These are phyloP conservation scores for Pseudonitzschia multiseries DNA, from an alignment of 108 stramenopile genomes.

Conservation along the genomic window DNA sequence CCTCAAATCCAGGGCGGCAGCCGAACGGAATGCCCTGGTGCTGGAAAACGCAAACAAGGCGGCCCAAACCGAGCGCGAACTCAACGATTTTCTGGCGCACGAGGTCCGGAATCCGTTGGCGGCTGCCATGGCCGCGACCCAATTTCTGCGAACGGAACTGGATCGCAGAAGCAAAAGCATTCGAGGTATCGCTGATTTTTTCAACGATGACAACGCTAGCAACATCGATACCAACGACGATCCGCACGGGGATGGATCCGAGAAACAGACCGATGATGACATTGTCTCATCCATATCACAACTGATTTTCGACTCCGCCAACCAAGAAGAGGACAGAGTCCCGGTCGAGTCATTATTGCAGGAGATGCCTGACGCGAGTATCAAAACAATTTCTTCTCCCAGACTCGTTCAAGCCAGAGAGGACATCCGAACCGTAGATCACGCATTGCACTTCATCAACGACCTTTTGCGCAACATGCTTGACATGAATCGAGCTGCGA, in stretches of 20 bases:
- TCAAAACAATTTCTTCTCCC: neutral
- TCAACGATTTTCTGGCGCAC: conserved; percentile 58
- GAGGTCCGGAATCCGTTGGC: conserved; percentile 57
- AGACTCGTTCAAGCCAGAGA: conserved; percentile 24
- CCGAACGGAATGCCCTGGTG: conserved; percentile 48
- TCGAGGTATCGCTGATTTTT: neutral
- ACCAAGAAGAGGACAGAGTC: too few relatives aligned
- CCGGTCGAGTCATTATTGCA: neutral
- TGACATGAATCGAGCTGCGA: conserved; percentile 55
- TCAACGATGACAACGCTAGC: neutral
- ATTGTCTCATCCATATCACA: too few relatives aligned
- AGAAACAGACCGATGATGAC: neutral
- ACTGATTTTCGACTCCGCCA: too few relatives aligned
- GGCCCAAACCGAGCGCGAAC: conserved; percentile 47
- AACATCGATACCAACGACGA: neutral
- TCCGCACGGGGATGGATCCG: neutral
- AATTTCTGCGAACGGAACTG: conserved; percentile 38
- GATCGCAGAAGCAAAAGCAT: conserved; percentile 18
- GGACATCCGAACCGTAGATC: conserved; percentile 45
- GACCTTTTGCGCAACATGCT: conserved; percentile 54
- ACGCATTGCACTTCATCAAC: conserved; percentile 46
- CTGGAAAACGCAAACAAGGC: conserved; percentile 45
- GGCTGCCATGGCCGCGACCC: conserved; percentile 55
- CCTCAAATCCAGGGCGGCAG: conserved; percentile 31
- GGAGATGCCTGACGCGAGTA: neutral